Base-by-base conservation (phyloP, 1,284 basidiomycete genomes). In the Marasmius tenuissimus region DNA sequence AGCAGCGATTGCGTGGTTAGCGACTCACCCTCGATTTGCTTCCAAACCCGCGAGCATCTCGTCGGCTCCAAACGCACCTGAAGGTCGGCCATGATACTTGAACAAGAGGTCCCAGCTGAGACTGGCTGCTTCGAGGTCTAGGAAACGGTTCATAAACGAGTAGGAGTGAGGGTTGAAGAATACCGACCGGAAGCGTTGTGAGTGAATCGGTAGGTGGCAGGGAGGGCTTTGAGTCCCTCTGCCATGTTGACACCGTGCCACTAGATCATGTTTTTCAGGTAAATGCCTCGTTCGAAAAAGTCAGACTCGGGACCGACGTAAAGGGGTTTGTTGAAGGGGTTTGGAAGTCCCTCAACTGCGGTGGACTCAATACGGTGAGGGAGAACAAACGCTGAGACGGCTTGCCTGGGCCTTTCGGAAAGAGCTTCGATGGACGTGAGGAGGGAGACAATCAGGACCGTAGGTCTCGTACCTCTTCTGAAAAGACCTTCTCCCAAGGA, bases 1-100 rank as follows among this genome's bases (percentile, higher is more conserved):
- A 18, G 53, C 20, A 20, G 45, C 39, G 39, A 12, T 27, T 78
- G 73, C 12, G 75, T 75, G 14, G 34, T 39, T 18, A 56, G 54
- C 37, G 65, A 27, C 75, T 54, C 67, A 84, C 83, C 84, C 84
- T 71, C 85, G 70, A 42, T 76, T 72, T 14, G 84, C 84, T 64
- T 81, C 81, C 7, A 82, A 69, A 11, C 84, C 83, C 12, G 85
- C 83, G 4, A 86, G 73, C 61, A 85, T 84, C 65, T 86, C 84
- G 59, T 86, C 84, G 5, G 85, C 84, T 33, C 80, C 82, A 63
- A 78, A 85, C 11, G 84, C 85, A 2, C 84, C 84, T 1, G 84
- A 85, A 0, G 85, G 84, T 1, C 83, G 77, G 10, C 85, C 85
- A 62, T 86, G 84, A 66, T 85, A 87, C 66, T 85, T 69, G 76